Base-by-base conservation (phyloP, 208 protist genomes). In the Acanthamoeba sp. region DNA sequence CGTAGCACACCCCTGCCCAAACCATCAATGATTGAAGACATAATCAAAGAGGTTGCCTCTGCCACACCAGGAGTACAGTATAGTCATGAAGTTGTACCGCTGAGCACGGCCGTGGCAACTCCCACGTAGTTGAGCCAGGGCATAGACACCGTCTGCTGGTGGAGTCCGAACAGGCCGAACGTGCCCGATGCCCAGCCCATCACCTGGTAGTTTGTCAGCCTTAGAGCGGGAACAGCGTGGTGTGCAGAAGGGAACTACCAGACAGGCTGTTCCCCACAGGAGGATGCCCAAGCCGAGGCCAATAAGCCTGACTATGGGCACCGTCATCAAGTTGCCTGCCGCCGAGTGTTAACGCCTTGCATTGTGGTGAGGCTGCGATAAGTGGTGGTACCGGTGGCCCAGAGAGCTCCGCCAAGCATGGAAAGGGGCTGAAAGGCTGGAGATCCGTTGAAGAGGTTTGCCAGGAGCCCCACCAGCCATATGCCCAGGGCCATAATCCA, bases 401-500 rank as follows among this genome's bases (percentile, higher is more conserved):
- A 82, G 24, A 82, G 27, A 12, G 50, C 12, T 4, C 71, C 71
- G 40, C 71, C 71, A 24, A 82, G 71, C 71, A 82, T 82, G 71
- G 71, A 7, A 38, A 82, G 45, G 40, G 71, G 71, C 38, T 82
- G 71, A 7, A 82, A n/a, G 24, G 71, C 38, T 1, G 71, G 71
- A 18, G 71, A 50, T 34, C 22, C 71, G n/a, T 50, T 22, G 38
- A 82, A 6, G 38, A 82, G 71, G 71, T 82, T 82, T 34, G 38
- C 16, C 38, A 48, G 7, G 20, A 29, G 71, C 1, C 71, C 71
- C 10, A 50, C 71, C 20, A 82, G 38, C 71, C 71, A 82, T 7
- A 82, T 82, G 71, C 71, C 71, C 12, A 82, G 22, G 71, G 71
- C 34, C 71, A 82, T 82, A 12, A 82, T 48, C 71, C 71, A 82